A percentile compares a stretch with the other conserved stretches of the same genome.
Evolutionary conservation across 2,329 filamentous ascomycete genomes (phyloP).

Genomic region (Anthostomella pinea): DNA sequence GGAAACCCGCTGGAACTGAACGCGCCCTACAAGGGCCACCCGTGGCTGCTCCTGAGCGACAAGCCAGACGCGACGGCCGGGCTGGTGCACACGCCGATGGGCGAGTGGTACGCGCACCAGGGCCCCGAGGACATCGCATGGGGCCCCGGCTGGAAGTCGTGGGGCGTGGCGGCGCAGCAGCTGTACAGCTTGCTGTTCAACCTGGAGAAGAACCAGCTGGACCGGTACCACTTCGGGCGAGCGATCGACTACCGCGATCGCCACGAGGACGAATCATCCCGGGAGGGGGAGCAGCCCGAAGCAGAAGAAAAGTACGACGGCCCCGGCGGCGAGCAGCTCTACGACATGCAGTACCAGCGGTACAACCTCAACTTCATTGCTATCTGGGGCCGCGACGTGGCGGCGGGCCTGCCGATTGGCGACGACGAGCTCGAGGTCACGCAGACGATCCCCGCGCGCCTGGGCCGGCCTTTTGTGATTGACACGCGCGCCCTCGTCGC

Average conservation of each 20-base stretch:
- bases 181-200: constrained; percentile 50
- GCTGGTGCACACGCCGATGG: constrained; percentile 46
- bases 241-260: constrained; percentile 24
- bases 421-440: constrained; percentile 47
- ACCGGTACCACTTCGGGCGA: constrained; percentile 46
- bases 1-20: too few relatives aligned
- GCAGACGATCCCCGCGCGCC: constrained; percentile 37
- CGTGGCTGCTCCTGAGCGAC: constrained; percentile 48
- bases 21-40: constrained; percentile 41
- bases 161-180: constrained; percentile 48
- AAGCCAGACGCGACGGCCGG: constrained; percentile 25
- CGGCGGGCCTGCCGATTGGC: constrained; percentile 41
- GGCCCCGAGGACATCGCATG: constrained; percentile 20
- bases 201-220: constrained; percentile 43
- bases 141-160: constrained; percentile 43
- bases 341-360: constrained; percentile 47
- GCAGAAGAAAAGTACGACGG: constrained; percentile 10
- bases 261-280: constrained; percentile 10
- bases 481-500: constrained; percentile 52
- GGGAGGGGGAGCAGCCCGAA: constrained; percentile 14
- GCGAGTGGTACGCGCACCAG: constrained; percentile 37
- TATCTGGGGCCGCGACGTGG: constrained; percentile 49
- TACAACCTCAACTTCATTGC: constrained; percentile 54
- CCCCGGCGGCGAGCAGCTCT: constrained; percentile 34
- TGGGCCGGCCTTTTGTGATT: constrained; percentile 45